These are phyloP conservation scores for Fusarium graminum DNA, from an alignment of 2,329 filamentous ascomycete species.

Conservation along the genomic window DNA sequence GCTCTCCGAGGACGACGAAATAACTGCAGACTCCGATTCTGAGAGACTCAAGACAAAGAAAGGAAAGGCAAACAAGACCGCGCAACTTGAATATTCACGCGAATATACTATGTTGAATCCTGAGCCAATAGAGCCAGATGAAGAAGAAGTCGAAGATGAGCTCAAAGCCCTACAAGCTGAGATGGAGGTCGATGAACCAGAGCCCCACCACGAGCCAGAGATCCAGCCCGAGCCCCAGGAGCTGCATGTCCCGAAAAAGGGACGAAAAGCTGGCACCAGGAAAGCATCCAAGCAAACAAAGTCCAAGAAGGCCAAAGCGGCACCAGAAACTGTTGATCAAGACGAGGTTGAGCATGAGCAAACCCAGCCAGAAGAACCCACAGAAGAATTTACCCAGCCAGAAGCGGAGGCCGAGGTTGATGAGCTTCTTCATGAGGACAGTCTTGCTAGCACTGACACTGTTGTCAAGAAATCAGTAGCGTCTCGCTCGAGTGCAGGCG, in stretches of 20 bases:
- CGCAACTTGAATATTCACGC: conserved; percentile 50
- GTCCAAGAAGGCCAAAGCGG: conserved; percentile 58
- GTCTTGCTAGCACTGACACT: conserved; percentile 58
- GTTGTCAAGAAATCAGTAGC: conserved; percentile 55
- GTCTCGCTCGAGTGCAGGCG: conserved; percentile 39
- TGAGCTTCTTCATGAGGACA: conserved; percentile 54
- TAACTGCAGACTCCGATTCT: conserved; percentile 61
- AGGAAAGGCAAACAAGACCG: conserved; percentile 49
- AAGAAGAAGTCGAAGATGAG: conserved; percentile 65
- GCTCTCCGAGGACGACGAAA: conserved; percentile 66
- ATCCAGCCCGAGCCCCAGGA: conserved; percentile 47
- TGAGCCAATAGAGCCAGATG: conserved; percentile 58
- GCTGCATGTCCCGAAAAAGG: conserved; percentile 66
- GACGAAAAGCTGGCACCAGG: conserved; percentile 63
- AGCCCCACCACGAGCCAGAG: conserved; percentile 22
- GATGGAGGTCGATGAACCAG: conserved; percentile 56
- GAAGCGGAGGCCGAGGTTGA: conserved; percentile 41
- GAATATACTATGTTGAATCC: conserved; percentile 68
- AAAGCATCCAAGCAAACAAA: conserved; percentile 67
- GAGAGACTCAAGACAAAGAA: conserved; percentile 55
- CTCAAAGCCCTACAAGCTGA: conserved; percentile 63
- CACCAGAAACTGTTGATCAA: conserved; percentile 45
- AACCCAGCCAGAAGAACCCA: conserved; percentile 14
- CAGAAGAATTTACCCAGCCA: conserved; percentile 7
- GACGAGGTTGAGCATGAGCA: conserved; percentile 37